Percentiles rank a stretch among this genome's conserved stretches.
These are phyloP conservation scores for Globisporangium cylindrosporum DNA, from an alignment of 352 stramenopile genomes.

Conservation along the genomic window DNA sequence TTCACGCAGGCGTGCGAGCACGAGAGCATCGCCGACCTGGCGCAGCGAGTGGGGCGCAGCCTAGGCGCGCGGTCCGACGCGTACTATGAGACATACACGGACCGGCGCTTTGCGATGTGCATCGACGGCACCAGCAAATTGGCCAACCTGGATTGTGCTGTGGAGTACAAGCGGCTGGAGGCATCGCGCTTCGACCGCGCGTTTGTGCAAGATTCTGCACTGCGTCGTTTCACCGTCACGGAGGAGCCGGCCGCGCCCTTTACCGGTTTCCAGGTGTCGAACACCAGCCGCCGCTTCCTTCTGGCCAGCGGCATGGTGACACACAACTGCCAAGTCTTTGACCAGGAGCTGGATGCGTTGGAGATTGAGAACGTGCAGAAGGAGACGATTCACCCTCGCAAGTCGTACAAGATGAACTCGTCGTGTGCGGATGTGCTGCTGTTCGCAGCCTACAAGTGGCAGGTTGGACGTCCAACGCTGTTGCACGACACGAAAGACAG, in stretches of 20 bases:
- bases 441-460: constrained; percentile 99
- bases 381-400: constrained; percentile 99
- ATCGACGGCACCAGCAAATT: constrained; percentile 6
- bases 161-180: constrained; percentile 6
- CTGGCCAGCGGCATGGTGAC: constrained; percentile 13
- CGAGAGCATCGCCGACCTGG: constrained; percentile 10
- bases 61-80: constrained; percentile 4
- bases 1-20: constrained; percentile 9
- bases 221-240: constrained; percentile 7
- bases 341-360: constrained; percentile 98
- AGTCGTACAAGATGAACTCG: constrained; percentile 99
- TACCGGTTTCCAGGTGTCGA: constrained; percentile 16
- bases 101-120: constrained; percentile 7
- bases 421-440: constrained; percentile 99
- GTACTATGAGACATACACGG: constrained; percentile 8
- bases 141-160: constrained; percentile 6
- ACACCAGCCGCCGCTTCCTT: constrained; percentile 21
- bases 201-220: constrained; percentile 12
- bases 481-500: constrained; percentile 96
- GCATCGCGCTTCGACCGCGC: constrained; percentile 7
- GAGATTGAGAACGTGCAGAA: constrained; percentile 99
- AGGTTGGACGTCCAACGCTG: constrained; percentile 79
- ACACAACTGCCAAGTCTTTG: constrained; percentile 92
- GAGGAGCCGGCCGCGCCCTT: constrained; percentile 11
- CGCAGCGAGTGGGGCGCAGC: constrained; percentile 7